These are phyloP conservation scores for Ramularia endophylla DNA, from an alignment of 2,329 filamentous ascomycete genomes.

Conservation along the genomic window DNA sequence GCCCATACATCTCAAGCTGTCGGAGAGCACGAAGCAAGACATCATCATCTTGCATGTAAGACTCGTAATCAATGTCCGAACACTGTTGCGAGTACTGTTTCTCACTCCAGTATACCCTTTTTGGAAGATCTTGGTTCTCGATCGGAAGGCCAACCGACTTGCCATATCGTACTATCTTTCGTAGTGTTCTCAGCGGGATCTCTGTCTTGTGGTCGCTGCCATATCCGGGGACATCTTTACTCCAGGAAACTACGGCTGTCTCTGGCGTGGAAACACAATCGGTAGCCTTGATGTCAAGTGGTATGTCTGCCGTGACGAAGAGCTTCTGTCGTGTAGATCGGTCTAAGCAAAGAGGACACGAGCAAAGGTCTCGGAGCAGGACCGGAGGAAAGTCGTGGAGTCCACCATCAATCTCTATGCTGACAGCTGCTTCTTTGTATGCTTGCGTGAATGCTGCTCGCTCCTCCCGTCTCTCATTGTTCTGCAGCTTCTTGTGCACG, in stretches of 20 bases:
- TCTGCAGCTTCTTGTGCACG: background rate
- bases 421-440: background rate
- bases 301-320: constrained; percentile 61
- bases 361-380: constrained; percentile 52
- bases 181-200: constrained; percentile 18
- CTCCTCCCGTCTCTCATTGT: background rate
- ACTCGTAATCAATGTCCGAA: constrained; percentile 59
- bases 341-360: constrained; percentile 53
- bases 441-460: too few species aligned
- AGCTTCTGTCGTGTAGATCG: constrained; percentile 56
- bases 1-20: constrained; percentile 59
- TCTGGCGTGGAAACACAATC: constrained; percentile 30
- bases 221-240: constrained; percentile 47
- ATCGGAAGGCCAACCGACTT: background rate
- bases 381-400: constrained; percentile 21
- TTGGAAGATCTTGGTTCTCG: background rate
- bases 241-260: constrained; percentile 50
- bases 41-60: constrained; percentile 59
- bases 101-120: constrained; percentile 37
- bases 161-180: background rate
- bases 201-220: constrained; percentile 36
- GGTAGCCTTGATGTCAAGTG: constrained; percentile 40
- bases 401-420: constrained; percentile 1
- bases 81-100: constrained; percentile 44
- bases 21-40: constrained; percentile 57